Evolutionary conservation across 129 eudicot genomes (phyloP).

Genomic region (Tanacetum coccineum): DNA sequence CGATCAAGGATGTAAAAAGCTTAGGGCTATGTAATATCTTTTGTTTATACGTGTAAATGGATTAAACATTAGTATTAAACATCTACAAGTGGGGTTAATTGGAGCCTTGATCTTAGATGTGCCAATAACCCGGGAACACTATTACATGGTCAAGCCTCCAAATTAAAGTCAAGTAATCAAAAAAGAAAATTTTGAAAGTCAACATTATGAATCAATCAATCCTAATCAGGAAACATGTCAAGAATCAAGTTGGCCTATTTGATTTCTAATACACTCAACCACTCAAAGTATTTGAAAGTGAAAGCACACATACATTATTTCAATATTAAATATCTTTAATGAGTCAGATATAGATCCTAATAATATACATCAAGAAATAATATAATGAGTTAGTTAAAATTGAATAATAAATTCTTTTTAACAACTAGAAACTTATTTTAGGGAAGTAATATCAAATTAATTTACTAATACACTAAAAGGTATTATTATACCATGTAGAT

Average conservation of each 20-base stretch:
- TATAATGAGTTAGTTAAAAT: too few relatives aligned
- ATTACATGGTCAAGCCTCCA: conserved; percentile 22
- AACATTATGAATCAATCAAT: conserved; percentile 12
- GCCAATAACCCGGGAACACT: conserved; percentile 13
- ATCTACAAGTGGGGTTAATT: not conserved
- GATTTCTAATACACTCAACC: conserved; percentile 15
- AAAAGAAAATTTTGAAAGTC: conserved; percentile 23
- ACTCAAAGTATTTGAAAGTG: conserved; percentile 22
- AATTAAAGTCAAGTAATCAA: conserved; percentile 28
- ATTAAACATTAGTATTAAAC: not conserved
- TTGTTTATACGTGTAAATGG: not conserved
- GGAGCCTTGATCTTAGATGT: not conserved
- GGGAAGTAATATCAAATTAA: too few relatives aligned
- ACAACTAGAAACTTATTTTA: too few relatives aligned
- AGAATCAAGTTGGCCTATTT: conserved; percentile 33
- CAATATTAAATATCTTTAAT: too few relatives aligned
- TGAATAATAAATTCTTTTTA: too few relatives aligned
- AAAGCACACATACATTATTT: conserved; percentile 4
- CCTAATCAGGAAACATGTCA: conserved; percentile 18
- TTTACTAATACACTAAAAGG: too few relatives aligned
- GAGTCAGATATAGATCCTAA: too few relatives aligned
- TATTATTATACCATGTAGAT: too few relatives aligned
- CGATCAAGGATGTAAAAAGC: too few relatives aligned
- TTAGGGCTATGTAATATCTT: too few relatives aligned
- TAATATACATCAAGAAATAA: too few relatives aligned